Base-by-base conservation (phyloP, 495 filamentous ascomycete species). In the Cenococcum geophilum region DNA sequence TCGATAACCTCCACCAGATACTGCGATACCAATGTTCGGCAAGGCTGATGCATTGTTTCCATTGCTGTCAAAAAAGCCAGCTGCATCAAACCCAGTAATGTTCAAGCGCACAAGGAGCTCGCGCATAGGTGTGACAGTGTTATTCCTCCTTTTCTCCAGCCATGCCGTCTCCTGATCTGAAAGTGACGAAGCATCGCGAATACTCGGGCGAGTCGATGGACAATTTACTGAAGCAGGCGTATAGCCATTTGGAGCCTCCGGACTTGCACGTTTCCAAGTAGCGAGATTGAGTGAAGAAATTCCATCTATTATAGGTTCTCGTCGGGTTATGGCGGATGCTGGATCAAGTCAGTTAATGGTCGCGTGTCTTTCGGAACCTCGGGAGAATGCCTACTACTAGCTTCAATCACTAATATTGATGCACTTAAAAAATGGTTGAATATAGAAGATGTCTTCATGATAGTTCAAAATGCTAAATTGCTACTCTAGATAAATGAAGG, bases 41-140 rank as follows among this genome's bases (percentile, higher is more conserved):
- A 81, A 76, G 60, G 77, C 81, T 47, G 80, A 84, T 59, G 74
- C 73, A 69, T 86, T 84, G 14, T 79, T 72, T 21, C 75, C 68
- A 60, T 83, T 72, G 16, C 71, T 74, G 58, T 81, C 77, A 69
- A 98, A 79, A 68, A 92, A 97, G 3, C 70, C 68, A 1, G 69
- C 78, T 16, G 85, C 87, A 72, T 98, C 88, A 63, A 93, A 93
- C 61, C 82, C 84, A 18, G 79, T 69, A 61, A 98, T 89, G 56
- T 83, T 84, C 61, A 90, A 75, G 61, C 87, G 82, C 16, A 76
- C 76, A 40, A 98, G 80, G 54, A 95, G 84, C 23, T 89, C 79
- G 32, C 77, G 80, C 82, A 95, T 79, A n/a, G 89, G 82, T 2
- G 79, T 70, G 36, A 89, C 64, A 0, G 86, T 89, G 37, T 76